phyloP scores from a whole-genome alignment of 169 alveolate genomes.

The Eimeria maxima region DNA sequence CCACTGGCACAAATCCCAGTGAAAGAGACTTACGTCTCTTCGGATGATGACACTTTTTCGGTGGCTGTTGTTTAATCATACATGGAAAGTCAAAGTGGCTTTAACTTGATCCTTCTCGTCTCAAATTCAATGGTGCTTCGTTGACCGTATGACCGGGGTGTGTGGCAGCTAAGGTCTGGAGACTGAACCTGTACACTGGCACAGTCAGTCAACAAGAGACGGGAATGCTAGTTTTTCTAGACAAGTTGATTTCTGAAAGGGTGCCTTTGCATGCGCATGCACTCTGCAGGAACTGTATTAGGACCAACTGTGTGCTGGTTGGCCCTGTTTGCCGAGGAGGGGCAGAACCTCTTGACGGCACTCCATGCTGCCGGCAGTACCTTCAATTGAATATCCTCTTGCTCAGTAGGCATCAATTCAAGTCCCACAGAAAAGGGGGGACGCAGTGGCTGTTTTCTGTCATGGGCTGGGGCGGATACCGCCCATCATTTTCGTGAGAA shows the following conservation, averaged over 20 bases:
- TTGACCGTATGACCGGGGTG: background rate
- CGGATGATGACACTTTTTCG: background rate
- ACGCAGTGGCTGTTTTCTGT: background rate
- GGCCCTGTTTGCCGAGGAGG: background rate
- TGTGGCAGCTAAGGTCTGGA: constrained; percentile 1
- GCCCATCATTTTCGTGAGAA: background rate
- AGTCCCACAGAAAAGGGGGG: background rate
- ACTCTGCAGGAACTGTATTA: background rate
- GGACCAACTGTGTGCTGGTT: background rate
- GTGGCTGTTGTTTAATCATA: background rate
- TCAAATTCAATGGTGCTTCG: constrained; percentile 55
- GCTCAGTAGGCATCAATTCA: background rate
- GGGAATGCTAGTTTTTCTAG: background rate
- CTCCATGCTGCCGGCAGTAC: background rate
- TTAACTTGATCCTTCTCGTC: background rate
- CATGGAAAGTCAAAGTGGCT: background rate
- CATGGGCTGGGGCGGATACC: background rate
- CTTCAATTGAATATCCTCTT: background rate
- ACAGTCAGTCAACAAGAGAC: background rate
- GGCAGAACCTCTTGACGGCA: background rate
- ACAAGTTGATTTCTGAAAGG: background rate
- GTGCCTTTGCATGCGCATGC: background rate
- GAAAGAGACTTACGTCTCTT: background rate
- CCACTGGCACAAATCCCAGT: constrained; percentile 1
- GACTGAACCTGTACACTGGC: background rate